These are phyloP conservation scores for Collybia sordida DNA, from an alignment of 768 basidiomycete species.

Conservation along the genomic window DNA sequence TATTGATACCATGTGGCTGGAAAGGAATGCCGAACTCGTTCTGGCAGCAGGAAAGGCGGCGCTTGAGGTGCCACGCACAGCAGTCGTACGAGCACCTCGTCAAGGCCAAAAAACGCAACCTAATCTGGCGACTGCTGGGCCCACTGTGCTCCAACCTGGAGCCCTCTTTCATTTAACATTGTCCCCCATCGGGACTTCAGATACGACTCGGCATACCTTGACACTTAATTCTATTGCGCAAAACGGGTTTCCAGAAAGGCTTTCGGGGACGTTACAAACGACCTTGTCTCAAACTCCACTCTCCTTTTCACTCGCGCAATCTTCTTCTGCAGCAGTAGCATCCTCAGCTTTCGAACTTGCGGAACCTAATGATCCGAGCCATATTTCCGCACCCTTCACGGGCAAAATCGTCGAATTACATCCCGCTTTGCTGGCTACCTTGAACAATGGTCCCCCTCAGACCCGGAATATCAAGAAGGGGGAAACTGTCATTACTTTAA, in stretches of 20 bases:
- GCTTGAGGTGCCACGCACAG: not conserved
- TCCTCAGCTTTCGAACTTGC: constrained; percentile 31
- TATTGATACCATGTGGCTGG: constrained; percentile 38
- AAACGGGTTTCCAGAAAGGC: constrained; percentile 33
- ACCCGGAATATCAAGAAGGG: constrained; percentile 25
- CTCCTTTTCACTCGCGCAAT: constrained; percentile 30
- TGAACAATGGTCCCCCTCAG: too few species aligned
- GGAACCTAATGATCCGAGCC: constrained; percentile 28
- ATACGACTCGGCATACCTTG: constrained; percentile 26
- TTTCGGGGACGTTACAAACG: constrained; percentile 33
- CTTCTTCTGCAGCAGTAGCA: constrained; percentile 25
- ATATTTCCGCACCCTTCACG: constrained; percentile 31
- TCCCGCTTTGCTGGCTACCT: constrained; percentile 19
- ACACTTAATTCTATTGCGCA: constrained; percentile 29
- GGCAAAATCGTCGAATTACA: constrained; percentile 38
- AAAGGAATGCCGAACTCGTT: constrained; percentile 24
- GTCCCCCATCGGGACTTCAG: constrained; percentile 7
- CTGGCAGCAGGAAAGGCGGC: constrained; percentile 15
- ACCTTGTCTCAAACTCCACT: constrained; percentile 27
- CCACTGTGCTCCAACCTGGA: constrained; percentile 32
- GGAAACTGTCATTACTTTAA: constrained; percentile 31
- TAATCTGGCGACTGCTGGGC: not conserved
- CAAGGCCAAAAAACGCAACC: not conserved
- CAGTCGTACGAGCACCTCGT: not conserved
- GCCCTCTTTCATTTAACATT: constrained; percentile 31